Evolutionary conservation across 2,329 filamentous ascomycete species (phyloP), one percentile per base, ranked within the genome.

Genomic region (Stachybotrys chartarum): DNA sequence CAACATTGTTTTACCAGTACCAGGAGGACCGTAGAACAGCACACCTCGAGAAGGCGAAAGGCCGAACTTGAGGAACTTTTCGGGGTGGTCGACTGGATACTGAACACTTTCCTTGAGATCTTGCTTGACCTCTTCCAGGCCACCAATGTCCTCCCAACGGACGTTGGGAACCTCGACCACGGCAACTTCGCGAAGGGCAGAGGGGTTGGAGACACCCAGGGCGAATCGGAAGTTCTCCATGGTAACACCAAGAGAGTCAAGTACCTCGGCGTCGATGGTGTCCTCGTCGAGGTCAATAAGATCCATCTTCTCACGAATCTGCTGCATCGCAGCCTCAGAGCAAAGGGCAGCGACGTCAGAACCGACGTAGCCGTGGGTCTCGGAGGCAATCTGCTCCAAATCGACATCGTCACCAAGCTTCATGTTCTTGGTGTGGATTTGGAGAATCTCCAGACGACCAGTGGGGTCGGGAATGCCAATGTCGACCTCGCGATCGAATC

Each of bases 381-480:
- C 94, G 32, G 94, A 85, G 54, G 94, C 94, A 68, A 99, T 97
- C 68, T 91, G 87, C 80, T 97, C 93, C 49, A 99, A 84, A 68
- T 99, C 94, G 59, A 99, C 94, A 66, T 97, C 94, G 56, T 97
- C 94, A 57, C 77, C 91, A 59, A 99, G 85, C 82, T 99, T 99
- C 94, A 99, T 99, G 84, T 99, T 99, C 88, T 99, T 99, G 75
- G 94, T 99, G 83, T 99, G 94, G 64, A 99, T 99, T 76, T 96
- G 91, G 58, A 99, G 86, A 69, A 99, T 97, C 82, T 99, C 94
- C 44, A 99, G 88, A 83, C 94, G 94, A 61, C 94, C 94, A 66
- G 93, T 97, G 53, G 94, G 94, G 78, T 97, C 94, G 54, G 94
- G 94, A 63, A 97, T 96, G 68, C 93, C 92, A 69, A 99, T 97